A percentile compares a stretch with the other conserved stretches of the same genome.
These are phyloP conservation scores for Ogataea ramenticola DNA, from an alignment of 805 yeast genomes.

Conservation along the genomic window DNA sequence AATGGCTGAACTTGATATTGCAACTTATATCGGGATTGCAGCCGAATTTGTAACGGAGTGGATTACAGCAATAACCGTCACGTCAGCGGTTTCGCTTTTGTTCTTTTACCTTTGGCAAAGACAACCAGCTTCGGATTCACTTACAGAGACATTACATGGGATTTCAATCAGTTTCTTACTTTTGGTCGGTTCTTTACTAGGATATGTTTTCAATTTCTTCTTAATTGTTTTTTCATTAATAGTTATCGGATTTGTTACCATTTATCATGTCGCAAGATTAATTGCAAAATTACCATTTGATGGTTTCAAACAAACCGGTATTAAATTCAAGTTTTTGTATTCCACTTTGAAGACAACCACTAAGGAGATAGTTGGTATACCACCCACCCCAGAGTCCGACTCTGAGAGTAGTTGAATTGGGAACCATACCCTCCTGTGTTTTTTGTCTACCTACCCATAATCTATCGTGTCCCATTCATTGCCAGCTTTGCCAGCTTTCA, in stretches of 20 bases:
- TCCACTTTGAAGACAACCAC: neutral
- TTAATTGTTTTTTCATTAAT: neutral
- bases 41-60: neutral
- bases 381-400: no score
- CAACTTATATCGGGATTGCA: neutral
- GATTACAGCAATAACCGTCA: neutral
- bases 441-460: no score
- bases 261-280: neutral
- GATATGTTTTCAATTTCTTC: neutral
- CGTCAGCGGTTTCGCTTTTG: neutral
- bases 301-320: neutral
- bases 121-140: neutral
- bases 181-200: neutral
- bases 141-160: neutral
- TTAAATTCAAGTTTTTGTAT: neutral
- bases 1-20: no score
- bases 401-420: no score
- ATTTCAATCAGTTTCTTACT: neutral
- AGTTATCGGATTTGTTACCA: neutral
- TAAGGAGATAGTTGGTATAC: neutral
- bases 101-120: neutral
- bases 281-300: neutral
- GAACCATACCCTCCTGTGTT: no score
- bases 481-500: no score
- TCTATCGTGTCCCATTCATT: no score